Percentiles rank a stretch among this genome's conserved stretches.
Evolutionary conservation across 768 basidiomycete genomes (phyloP).

Genomic region (Amyloporia xantha): DNA sequence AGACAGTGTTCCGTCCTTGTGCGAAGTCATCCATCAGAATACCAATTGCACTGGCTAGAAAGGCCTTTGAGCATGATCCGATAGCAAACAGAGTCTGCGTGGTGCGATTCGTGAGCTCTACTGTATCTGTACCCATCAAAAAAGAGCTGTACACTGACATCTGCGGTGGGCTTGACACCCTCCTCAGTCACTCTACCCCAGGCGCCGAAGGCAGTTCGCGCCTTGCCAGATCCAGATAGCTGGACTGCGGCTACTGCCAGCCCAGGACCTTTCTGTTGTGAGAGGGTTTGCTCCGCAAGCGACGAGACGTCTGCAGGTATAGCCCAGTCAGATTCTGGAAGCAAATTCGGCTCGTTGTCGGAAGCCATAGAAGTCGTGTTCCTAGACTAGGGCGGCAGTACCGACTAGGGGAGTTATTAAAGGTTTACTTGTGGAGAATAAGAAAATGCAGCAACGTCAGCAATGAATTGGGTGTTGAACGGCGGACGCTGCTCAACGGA

Average conservation of each 20-base stretch:
- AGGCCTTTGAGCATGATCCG: constrained; percentile 28
- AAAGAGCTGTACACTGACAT: constrained; percentile 5
- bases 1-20: constrained; percentile 20
- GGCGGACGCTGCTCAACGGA: too few relatives aligned
- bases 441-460: too few relatives aligned
- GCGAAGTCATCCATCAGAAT: constrained; percentile 29
- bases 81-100: constrained; percentile 24
- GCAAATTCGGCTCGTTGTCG: too few relatives aligned
- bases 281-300: background rate
- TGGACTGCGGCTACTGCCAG: background rate
- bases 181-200: constrained; percentile 12
- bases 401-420: too few relatives aligned
- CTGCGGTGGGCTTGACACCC: constrained; percentile 8
- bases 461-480: too few relatives aligned
- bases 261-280: constrained; percentile 1
- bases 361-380: too few relatives aligned
- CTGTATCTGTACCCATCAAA: background rate
- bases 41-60: constrained; percentile 23
- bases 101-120: too few relatives aligned
- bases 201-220: background rate
- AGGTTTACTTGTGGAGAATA: too few relatives aligned
- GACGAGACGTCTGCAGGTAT: constrained; percentile 5
- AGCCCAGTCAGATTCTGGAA: background rate
- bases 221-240: background rate
- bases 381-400: too few relatives aligned